Evolutionary conservation across 2,329 filamentous ascomycete species (phyloP).

Genomic region (Colletotrichum falcatum): DNA sequence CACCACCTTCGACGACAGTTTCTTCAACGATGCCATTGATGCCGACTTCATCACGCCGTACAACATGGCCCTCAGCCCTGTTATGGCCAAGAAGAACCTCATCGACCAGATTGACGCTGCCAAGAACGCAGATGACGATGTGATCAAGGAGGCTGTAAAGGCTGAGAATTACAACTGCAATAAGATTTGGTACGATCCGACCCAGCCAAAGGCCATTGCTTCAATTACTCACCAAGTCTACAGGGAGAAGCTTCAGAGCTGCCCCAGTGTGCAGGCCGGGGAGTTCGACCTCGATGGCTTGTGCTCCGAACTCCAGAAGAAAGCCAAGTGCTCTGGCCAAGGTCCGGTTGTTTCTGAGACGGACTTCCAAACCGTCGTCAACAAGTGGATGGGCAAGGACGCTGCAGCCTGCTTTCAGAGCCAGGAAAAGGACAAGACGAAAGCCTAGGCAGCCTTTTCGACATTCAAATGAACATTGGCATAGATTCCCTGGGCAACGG

Average conservation of each 20-base stretch:
- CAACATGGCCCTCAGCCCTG: slow-evolving; percentile 69
- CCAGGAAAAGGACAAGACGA: slow-evolving; percentile 49
- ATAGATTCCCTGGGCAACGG: slow-evolving; percentile 23
- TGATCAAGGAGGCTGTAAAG: slow-evolving; percentile 52
- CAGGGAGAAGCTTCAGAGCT: slow-evolving; percentile 91
- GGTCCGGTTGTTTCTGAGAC: slow-evolving; percentile 90
- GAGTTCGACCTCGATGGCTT: slow-evolving; percentile 95
- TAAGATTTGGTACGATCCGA: slow-evolving; percentile 83
- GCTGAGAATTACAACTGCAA: slow-evolving; percentile 81
- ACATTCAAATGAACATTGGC: slow-evolving; percentile 32
- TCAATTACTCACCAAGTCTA: slow-evolving; percentile 54
- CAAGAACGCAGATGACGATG: slow-evolving; percentile 77
- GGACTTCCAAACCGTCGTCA: slow-evolving; percentile 86
- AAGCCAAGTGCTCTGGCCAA: slow-evolving; percentile 92
- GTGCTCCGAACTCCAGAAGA: slow-evolving; percentile 92
- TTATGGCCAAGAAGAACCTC: slow-evolving; percentile 73
- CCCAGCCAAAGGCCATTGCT: background rate
- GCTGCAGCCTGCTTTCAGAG: slow-evolving; percentile 49
- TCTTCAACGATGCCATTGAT: slow-evolving; percentile 83
- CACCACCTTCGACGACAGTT: slow-evolving; percentile 76
- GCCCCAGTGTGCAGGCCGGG: slow-evolving; percentile 87
- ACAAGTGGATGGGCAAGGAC: slow-evolving; percentile 68
- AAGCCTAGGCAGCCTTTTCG: slow-evolving; percentile 24
- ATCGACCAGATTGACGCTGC: slow-evolving; percentile 82
- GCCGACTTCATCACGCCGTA: slow-evolving; percentile 85